These are phyloP conservation scores for Baorangia bicolor DNA, from an alignment of 768 basidiomycete genomes.

Conservation along the genomic window DNA sequence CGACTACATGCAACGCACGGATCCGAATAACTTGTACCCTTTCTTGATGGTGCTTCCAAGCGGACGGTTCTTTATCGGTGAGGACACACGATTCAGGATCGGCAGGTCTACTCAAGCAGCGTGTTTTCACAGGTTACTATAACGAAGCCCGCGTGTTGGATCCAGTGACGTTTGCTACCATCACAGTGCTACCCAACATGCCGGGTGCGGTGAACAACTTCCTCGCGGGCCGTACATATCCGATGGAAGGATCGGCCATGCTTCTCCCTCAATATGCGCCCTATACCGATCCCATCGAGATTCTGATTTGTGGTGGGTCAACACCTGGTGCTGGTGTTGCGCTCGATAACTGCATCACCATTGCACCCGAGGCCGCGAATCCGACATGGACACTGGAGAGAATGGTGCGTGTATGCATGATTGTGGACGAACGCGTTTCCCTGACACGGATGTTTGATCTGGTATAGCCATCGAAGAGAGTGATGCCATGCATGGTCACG, in stretches of 20 bases:
- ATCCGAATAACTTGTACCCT: slow-evolving; percentile 81
- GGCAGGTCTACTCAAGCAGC: background rate
- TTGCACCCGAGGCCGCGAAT: slow-evolving; percentile 60
- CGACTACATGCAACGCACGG: slow-evolving; percentile 67
- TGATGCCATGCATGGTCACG: slow-evolving; percentile 73
- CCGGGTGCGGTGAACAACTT: slow-evolving; percentile 73
- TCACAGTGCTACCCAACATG: slow-evolving; percentile 62
- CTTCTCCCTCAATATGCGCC: slow-evolving; percentile 70
- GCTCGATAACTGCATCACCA: slow-evolving; percentile 71
- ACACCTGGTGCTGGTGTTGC: slow-evolving; percentile 49
- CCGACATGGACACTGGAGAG: slow-evolving; percentile 72
- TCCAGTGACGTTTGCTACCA: slow-evolving; percentile 61
- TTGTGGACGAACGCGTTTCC: background rate
- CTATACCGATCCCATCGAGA: slow-evolving; percentile 65
- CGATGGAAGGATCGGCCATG: slow-evolving; percentile 69
- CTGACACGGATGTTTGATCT: background rate
- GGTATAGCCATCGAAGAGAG: slow-evolving; percentile 62
- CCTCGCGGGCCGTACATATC: slow-evolving; percentile 75
- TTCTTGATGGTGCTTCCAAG: slow-evolving; percentile 73
- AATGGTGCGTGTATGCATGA: slow-evolving; percentile 52
- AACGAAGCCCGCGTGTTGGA: slow-evolving; percentile 80
- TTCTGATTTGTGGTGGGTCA: slow-evolving; percentile 78
- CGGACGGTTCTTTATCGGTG: slow-evolving; percentile 68
- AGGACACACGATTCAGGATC: slow-evolving; percentile 16
- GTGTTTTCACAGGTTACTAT: slow-evolving; percentile 57